Percentiles rank a stretch among this genome's conserved stretches.
Evolutionary conservation across 2,329 filamentous ascomycete genomes (phyloP).

Genomic region (Septoria petroselini): DNA sequence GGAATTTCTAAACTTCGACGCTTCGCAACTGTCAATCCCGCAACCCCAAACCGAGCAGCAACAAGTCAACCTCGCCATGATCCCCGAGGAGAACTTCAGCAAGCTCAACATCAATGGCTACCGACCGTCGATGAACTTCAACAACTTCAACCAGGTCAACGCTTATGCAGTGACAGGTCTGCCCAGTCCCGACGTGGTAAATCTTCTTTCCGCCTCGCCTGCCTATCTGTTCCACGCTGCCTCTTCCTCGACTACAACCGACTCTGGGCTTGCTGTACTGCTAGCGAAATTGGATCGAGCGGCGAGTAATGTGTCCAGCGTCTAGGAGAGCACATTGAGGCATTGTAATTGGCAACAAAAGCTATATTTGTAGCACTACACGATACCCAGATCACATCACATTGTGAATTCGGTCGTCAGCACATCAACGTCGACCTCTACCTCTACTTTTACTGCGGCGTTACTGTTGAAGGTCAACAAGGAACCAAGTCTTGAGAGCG

Average conservation of each 20-base stretch:
- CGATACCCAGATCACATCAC: slow-evolving; percentile 15
- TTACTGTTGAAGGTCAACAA: neutral
- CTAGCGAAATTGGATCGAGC: slow-evolving; percentile 35
- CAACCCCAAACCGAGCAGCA: slow-evolving; percentile 35
- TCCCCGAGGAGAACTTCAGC: slow-evolving; percentile 78
- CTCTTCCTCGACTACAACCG: slow-evolving; percentile 21
- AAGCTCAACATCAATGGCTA: slow-evolving; percentile 61
- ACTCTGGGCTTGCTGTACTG: slow-evolving; percentile 28
- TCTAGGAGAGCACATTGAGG: slow-evolving; percentile 1
- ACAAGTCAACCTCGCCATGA: slow-evolving; percentile 72
- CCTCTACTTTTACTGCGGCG: neutral
- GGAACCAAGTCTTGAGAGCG: neutral
- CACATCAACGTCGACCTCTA: neutral
- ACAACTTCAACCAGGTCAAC: slow-evolving; percentile 36
- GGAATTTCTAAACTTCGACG: slow-evolving; percentile 40
- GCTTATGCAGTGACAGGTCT: slow-evolving; percentile 36
- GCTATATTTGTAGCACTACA: slow-evolving; percentile 7
- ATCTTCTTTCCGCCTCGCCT: slow-evolving; percentile 29
- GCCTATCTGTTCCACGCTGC: slow-evolving; percentile 19
- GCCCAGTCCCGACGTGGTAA: slow-evolving; percentile 30
- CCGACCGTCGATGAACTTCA: slow-evolving; percentile 46
- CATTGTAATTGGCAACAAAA: neutral
- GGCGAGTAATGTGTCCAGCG: slow-evolving; percentile 20
- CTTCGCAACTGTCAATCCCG: slow-evolving; percentile 39
- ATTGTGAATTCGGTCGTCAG: neutral